Conservation (phyloP, 192 early-diverging fungal species). For the Coemansia sp. region DNA sequence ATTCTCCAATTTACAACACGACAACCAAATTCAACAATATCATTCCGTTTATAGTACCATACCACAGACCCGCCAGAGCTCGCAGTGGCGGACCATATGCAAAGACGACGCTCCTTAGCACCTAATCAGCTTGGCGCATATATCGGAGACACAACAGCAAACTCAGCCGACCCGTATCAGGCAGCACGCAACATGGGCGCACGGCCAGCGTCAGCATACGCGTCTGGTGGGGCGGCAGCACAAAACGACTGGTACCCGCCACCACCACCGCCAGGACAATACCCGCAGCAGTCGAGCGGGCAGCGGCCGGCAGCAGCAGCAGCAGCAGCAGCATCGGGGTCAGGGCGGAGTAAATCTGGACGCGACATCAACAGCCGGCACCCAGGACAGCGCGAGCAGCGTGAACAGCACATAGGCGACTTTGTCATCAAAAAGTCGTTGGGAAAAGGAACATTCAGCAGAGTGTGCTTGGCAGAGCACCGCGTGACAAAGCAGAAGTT, state of each 20-base stretch:
- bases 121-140: conserved; percentile 34
- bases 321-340: conserved; percentile 4
- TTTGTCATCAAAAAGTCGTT: conserved; percentile 49
- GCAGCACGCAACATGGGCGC: conserved; percentile 24
- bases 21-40: neutral
- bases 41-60: conserved; percentile 26
- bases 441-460: conserved; percentile 55
- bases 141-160: conserved; percentile 15
- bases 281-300: neutral
- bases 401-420: conserved; percentile 45
- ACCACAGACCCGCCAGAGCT: conserved; percentile 45
- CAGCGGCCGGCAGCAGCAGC: conserved; percentile 18
- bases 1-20: neutral
- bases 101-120: conserved; percentile 39
- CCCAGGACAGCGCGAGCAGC: conserved; percentile 34
- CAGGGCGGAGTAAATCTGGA: conserved; percentile 11
- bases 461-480: conserved; percentile 52
- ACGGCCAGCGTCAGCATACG: conserved; percentile 30
- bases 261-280: neutral
- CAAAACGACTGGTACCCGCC: conserved; percentile 16
- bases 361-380: conserved; percentile 36
- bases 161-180: conserved; percentile 31
- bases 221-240: conserved; percentile 1
- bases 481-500: conserved; percentile 53
- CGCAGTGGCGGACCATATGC: conserved; percentile 35